These are phyloP conservation scores for Dentipellis fragilis DNA, from an alignment of 768 basidiomycete species.

Conservation along the genomic window DNA sequence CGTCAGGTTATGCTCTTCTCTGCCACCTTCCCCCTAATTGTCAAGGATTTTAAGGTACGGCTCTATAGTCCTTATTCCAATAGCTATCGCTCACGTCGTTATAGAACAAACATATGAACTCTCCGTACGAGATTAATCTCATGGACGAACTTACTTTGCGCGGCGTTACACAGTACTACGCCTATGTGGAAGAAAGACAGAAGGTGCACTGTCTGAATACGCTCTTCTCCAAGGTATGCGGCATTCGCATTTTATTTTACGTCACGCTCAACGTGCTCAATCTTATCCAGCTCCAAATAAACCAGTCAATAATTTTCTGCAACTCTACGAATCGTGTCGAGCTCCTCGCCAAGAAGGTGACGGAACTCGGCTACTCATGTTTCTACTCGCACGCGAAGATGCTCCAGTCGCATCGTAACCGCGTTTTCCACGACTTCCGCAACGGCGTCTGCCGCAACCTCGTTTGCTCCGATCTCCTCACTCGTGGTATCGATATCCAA, in stretches of 20 bases:
- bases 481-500: conserved; percentile 98
- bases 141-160: conserved; percentile 99
- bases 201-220: conserved; percentile 99
- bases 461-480: conserved; percentile 95
- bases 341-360: conserved; percentile 98
- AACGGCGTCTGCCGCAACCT: conserved; percentile 97
- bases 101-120: conserved; percentile 92
- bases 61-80: neutral
- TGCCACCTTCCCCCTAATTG: conserved; percentile 97
- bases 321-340: conserved; percentile 99
- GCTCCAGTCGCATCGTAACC: conserved; percentile 97
- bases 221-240: conserved; percentile 86
- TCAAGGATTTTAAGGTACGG: conserved; percentile 94
- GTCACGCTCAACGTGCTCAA: conserved; percentile 1
- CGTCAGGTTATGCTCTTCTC: conserved; percentile 99
- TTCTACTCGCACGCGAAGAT: conserved; percentile 99
- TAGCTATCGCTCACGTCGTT: conserved; percentile 7
- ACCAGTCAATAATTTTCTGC: conserved; percentile 99
- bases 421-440: conserved; percentile 99
- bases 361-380: conserved; percentile 97
- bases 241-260: neutral
- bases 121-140: conserved; percentile 96
- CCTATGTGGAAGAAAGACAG: conserved; percentile 97
- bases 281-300: conserved; percentile 84
- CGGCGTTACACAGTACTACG: conserved; percentile 99